Conservation (phyloP, 805 yeast species). For the Lipomyces kockii region DNA sequence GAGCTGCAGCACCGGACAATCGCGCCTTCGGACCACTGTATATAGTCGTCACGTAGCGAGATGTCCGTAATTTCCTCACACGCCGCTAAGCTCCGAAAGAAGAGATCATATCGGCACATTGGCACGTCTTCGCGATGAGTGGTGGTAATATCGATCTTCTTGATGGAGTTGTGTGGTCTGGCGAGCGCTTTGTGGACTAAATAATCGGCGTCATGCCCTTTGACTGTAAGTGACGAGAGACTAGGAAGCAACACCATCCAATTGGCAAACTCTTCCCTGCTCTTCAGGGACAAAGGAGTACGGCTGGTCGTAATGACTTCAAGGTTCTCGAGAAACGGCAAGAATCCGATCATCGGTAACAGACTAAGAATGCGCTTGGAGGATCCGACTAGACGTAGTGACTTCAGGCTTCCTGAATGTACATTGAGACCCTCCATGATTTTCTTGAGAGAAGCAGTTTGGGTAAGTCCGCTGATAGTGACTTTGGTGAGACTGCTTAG, state of each 20-base stretch:
- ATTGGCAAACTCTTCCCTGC: neutral
- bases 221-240: neutral
- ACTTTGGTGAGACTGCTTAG: constrained; percentile 6
- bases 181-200: constrained; percentile 1
- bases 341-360: constrained; percentile 16
- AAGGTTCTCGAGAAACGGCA: constrained; percentile 9
- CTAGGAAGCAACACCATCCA: constrained; percentile 15
- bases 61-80: constrained; percentile 9
- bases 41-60: neutral
- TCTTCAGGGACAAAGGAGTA: neutral
- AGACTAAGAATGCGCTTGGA: constrained; percentile 7
- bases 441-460: constrained; percentile 10
- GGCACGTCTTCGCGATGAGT: constrained; percentile 15
- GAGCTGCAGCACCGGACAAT: constrained; percentile 2
- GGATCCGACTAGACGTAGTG: constrained; percentile 8
- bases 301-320: constrained; percentile 10
- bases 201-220: constrained; percentile 15
- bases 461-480: constrained; percentile 15
- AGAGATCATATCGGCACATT: constrained; percentile 10
- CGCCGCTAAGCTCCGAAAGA: constrained; percentile 12
- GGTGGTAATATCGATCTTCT: neutral
- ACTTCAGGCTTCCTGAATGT: constrained; percentile 13
- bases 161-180: constrained; percentile 4
- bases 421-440: constrained; percentile 12
- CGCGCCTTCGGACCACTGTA: constrained; percentile 8